Conservation (phyloP, 768 basidiomycete genomes). For the Boletus sp. region DNA sequence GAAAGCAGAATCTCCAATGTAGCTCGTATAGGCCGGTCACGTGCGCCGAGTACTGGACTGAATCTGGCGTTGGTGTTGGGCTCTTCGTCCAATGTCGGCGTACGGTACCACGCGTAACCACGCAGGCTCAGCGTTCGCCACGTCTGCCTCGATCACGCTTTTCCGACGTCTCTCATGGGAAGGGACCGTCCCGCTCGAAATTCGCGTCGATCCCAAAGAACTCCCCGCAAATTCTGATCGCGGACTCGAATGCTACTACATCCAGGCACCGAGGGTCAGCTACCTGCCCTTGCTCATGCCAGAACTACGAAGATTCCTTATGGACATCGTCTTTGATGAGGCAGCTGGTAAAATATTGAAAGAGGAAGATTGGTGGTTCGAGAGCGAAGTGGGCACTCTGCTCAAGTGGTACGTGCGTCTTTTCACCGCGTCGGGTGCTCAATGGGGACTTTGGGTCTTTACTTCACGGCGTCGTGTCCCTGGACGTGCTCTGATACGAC, state of each 20-base stretch:
- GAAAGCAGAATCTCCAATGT: no score
- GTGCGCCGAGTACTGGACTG: neutral
- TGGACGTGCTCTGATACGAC: constrained; percentile 8
- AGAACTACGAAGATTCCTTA: constrained; percentile 83
- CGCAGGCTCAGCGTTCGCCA: constrained; percentile 43
- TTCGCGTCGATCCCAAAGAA: constrained; percentile 86
- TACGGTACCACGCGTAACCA: constrained; percentile 54
- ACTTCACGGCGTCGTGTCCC: no score
- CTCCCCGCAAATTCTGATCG: constrained; percentile 89
- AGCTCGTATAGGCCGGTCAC: constrained; percentile 4
- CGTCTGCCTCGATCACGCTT: constrained; percentile 68
- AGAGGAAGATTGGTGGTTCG: constrained; percentile 98
- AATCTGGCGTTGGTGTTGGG: constrained; percentile 1
- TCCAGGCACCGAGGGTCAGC: constrained; percentile 87
- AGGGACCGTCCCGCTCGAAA: constrained; percentile 84
- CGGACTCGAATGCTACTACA: constrained; percentile 85
- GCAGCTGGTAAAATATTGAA: constrained; percentile 69
- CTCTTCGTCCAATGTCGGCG: constrained; percentile 41
- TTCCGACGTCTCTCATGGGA: constrained; percentile 91
- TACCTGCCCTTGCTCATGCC: constrained; percentile 92
- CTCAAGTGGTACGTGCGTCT: constrained; percentile 75
- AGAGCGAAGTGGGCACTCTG: constrained; percentile 76
- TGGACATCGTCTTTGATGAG: constrained; percentile 92
- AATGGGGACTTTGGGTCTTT: neutral
- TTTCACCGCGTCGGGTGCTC: neutral